phyloP scores from a whole-genome alignment of 495 filamentous ascomycete genomes.

The Aspergillus sclerotioniger region DNA sequence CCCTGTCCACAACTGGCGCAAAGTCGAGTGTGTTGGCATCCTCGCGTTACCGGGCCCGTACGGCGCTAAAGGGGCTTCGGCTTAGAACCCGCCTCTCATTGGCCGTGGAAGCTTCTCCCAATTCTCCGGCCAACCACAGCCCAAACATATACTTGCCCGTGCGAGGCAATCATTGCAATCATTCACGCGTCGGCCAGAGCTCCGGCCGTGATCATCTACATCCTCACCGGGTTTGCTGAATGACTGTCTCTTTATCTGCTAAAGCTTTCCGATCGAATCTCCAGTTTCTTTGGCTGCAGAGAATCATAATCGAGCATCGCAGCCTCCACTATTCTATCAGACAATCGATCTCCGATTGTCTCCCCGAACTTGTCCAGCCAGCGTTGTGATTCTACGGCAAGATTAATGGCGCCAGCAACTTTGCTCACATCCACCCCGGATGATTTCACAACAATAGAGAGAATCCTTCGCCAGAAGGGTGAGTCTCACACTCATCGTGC shows the following conservation, averaged over 20 bases:
- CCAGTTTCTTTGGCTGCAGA: conserved; percentile 12
- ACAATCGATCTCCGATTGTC: not conserved
- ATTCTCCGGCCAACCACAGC: conserved; percentile 9
- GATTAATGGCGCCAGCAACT: conserved; percentile 6
- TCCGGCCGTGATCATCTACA: not conserved
- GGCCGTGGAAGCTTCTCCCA: conserved; percentile 1
- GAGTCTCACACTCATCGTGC: not conserved
- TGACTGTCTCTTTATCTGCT: not conserved
- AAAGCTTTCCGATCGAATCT: not conserved
- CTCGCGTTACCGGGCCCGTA: conserved; percentile 3
- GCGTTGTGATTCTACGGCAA: conserved; percentile 10
- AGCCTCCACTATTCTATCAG: conserved; percentile 24
- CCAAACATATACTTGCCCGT: not conserved
- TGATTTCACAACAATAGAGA: conserved; percentile 6
- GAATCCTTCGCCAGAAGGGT: not conserved
- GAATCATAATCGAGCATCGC: conserved; percentile 14
- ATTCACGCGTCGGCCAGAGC: too few relatives aligned
- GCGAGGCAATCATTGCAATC: not conserved
- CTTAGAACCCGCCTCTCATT: conserved; percentile 9
- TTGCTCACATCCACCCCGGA: conserved; percentile 7
- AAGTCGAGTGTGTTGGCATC: not conserved
- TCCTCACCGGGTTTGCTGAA: not conserved
- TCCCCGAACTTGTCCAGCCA: conserved; percentile 17
- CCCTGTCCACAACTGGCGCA: not conserved
- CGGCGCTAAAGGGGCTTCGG: conserved; percentile 9